Conservation (phyloP, 768 basidiomycete genomes). For the Clitopilus hobsonii region DNA sequence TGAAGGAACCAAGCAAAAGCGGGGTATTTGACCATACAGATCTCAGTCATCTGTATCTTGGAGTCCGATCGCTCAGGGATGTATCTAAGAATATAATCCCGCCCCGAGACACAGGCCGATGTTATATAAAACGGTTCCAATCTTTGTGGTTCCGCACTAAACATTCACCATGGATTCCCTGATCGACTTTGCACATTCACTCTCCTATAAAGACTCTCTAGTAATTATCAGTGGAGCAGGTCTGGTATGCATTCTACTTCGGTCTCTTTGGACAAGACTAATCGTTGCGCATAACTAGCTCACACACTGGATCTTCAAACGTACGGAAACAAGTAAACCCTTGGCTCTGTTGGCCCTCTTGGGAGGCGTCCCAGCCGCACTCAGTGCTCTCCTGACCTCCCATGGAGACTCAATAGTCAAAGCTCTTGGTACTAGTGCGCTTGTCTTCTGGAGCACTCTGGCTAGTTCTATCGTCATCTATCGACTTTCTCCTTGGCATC, state of each 20-base stretch:
- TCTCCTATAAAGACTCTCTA: neutral
- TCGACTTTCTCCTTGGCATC: constrained; percentile 29
- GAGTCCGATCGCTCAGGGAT: neutral
- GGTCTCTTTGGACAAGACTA: too few species aligned
- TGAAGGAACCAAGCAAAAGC: too few species aligned
- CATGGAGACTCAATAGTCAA: neutral
- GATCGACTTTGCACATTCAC: neutral
- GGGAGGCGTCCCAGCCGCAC: constrained; percentile 19
- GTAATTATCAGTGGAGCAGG: neutral
- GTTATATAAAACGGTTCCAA: neutral
- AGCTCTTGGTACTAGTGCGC: neutral
- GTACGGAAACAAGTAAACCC: constrained; percentile 26
- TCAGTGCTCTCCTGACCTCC: constrained; percentile 16
- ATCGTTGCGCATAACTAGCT: too few species aligned
- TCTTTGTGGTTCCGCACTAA: neutral
- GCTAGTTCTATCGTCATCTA: constrained; percentile 11
- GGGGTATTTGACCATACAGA: too few species aligned
- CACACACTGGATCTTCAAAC: constrained; percentile 29
- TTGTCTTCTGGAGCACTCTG: neutral
- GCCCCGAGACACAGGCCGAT: neutral
- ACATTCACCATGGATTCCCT: neutral
- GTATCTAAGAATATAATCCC: neutral
- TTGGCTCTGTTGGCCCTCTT: constrained; percentile 19
- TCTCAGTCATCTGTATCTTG: too few species aligned
- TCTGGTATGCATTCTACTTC: too few species aligned